These are phyloP conservation scores for Coemansia sp. DNA, from an alignment of 192 early-diverging fungal species.

Conservation along the genomic window DNA sequence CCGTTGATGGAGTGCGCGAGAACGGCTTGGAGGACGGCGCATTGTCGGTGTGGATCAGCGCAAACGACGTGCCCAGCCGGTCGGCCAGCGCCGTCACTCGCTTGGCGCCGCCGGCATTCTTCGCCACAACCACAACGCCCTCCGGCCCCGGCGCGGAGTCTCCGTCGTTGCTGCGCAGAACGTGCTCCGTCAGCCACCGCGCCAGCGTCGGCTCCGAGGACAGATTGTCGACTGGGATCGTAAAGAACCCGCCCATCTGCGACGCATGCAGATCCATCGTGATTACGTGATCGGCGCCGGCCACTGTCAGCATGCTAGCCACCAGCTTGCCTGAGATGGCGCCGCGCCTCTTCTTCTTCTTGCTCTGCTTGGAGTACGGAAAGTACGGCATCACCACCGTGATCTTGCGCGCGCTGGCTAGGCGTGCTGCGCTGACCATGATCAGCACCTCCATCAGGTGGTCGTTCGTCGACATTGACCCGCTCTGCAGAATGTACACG, in stretches of 20 bases:
- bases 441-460: constrained; percentile 98
- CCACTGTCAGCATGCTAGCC: constrained; percentile 89
- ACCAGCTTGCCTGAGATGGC: constrained; percentile 96
- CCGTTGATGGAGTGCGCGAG: constrained; percentile 53
- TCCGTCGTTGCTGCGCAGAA: constrained; percentile 60
- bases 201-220: constrained; percentile 86
- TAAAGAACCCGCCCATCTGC: constrained; percentile 96
- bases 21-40: constrained; percentile 54
- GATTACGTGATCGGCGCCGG: constrained; percentile 97
- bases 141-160: constrained; percentile 7
- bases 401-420: constrained; percentile 87
- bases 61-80: constrained; percentile 89
- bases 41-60: constrained; percentile 89
- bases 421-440: constrained; percentile 94
- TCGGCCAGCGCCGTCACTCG: constrained; percentile 95
- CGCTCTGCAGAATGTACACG: constrained; percentile 95
- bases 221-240: constrained; percentile 91
- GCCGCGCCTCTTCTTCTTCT: constrained; percentile 97
- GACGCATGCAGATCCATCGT: constrained; percentile 96
- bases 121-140: constrained; percentile 80
- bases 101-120: constrained; percentile 95
- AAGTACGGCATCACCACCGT: constrained; percentile 97
- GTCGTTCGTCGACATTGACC: constrained; percentile 79
- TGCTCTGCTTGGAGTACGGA: constrained; percentile 96
- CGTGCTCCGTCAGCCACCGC: constrained; percentile 79